A percentile compares a stretch with the other conserved stretches of the same genome.
Conservation (phyloP, 1,284 basidiomycete genomes). For the Peniophora sp. region DNA sequence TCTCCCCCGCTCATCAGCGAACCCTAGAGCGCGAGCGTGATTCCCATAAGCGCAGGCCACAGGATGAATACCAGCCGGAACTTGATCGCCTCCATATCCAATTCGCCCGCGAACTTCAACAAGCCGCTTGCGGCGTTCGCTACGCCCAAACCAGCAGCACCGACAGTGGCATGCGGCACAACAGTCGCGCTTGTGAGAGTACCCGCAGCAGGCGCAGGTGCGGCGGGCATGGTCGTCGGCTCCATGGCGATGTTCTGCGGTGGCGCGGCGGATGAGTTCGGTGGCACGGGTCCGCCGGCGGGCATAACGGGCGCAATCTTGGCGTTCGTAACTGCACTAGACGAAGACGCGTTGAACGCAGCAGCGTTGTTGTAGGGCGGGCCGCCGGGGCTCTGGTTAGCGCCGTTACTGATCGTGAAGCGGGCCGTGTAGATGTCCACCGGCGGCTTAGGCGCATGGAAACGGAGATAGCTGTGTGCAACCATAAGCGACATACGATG, state of each 20-base stretch:
- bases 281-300: constrained; percentile 2
- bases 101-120: constrained; percentile 9
- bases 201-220: not conserved
- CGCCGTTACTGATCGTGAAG: constrained; percentile 28
- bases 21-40: constrained; percentile 36
- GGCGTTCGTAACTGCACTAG: not conserved
- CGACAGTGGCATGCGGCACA: not conserved
- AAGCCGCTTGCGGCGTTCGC: constrained; percentile 13
- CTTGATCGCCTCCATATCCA: constrained; percentile 37
- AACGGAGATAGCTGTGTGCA: constrained; percentile 20
- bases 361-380: constrained; percentile 7
- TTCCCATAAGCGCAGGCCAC: constrained; percentile 49
- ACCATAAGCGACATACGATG: not conserved
- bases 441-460: constrained; percentile 18
- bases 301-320: constrained; percentile 11
- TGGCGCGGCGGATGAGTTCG: not conserved
- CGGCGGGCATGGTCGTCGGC: constrained; percentile 16
- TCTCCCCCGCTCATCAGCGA: not conserved
- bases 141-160: constrained; percentile 2
- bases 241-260: not conserved
- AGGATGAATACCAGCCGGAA: constrained; percentile 46
- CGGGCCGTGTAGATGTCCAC: constrained; percentile 25
- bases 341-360: not conserved
- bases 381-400: constrained; percentile 12
- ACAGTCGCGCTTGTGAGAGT: not conserved